Conservation (phyloP, 768 basidiomycete species). For the Phlegmacium glaucopus region DNA sequence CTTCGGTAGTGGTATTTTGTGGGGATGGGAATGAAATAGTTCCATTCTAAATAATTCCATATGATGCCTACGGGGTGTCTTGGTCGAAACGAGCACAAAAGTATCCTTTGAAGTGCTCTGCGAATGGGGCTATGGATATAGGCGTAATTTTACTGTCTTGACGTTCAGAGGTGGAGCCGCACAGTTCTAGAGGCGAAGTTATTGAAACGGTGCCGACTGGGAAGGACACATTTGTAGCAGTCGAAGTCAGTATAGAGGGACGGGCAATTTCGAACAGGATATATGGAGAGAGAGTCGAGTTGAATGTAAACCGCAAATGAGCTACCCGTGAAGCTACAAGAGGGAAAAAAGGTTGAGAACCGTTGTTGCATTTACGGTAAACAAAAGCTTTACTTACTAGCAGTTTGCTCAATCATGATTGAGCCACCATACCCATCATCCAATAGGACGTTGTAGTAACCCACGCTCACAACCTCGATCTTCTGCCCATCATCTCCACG, state of each 20-base stretch:
- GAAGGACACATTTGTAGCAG: slow-evolving; percentile 43
- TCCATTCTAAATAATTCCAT: slow-evolving; percentile 49
- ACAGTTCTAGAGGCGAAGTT: slow-evolving; percentile 27
- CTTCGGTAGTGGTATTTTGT: slow-evolving; percentile 30
- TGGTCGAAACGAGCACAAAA: slow-evolving; percentile 59
- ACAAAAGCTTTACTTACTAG: slow-evolving; percentile 45
- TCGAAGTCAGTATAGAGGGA: slow-evolving; percentile 55
- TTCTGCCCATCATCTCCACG: slow-evolving; percentile 37
- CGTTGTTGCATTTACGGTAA: too few species aligned
- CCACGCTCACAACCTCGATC: slow-evolving; percentile 50
- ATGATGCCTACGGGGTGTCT: slow-evolving; percentile 29
- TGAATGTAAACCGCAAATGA: slow-evolving; percentile 70
- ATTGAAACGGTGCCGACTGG: slow-evolving; percentile 53
- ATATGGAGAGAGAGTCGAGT: slow-evolving; percentile 31
- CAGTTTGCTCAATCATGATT: slow-evolving; percentile 56
- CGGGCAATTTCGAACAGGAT: slow-evolving; percentile 68
- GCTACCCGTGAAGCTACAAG: slow-evolving; percentile 77
- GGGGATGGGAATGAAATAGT: slow-evolving; percentile 21
- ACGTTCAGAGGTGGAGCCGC: slow-evolving; percentile 62
- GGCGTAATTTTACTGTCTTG: slow-evolving; percentile 72
- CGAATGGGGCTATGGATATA: slow-evolving; percentile 32
- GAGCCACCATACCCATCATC: slow-evolving; percentile 48
- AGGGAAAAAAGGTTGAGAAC: too few species aligned
- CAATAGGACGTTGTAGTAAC: slow-evolving; percentile 56
- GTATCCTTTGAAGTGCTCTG: slow-evolving; percentile 47